Conservation (phyloP, 139 green algal species). For the Edaphochlamys debaryana region DNA sequence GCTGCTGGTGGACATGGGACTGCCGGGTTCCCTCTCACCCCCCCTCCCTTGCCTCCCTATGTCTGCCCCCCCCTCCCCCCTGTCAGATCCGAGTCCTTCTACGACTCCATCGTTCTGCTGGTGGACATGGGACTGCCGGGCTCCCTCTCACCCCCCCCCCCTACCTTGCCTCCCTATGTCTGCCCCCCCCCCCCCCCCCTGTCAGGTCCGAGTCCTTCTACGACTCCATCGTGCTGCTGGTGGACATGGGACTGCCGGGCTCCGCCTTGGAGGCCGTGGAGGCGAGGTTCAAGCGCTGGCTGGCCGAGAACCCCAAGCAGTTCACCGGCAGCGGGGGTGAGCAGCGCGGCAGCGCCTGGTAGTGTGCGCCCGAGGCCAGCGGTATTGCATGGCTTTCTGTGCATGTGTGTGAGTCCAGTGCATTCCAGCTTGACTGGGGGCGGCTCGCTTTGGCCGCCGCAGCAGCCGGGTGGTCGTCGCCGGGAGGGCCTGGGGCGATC, state of each 20-base stretch:
- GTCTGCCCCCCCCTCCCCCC: too few species aligned
- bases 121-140: constrained; percentile 55
- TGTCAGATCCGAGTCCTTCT: constrained; percentile 51
- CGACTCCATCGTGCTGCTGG: constrained; percentile 56
- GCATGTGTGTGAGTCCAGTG: too few species aligned
- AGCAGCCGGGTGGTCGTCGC: too few species aligned
- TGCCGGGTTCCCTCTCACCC: constrained; percentile 23
- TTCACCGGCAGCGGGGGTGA: constrained; percentile 17
- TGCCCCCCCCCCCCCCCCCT: too few species aligned
- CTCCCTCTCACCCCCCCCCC: neutral
- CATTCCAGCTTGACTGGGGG: neutral
- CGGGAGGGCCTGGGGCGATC: too few species aligned
- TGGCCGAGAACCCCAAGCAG: constrained; percentile 43
- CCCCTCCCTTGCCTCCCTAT: neutral
- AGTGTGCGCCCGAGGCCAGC: too few species aligned
- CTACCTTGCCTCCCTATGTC: neutral
- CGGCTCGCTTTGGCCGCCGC: too few species aligned
- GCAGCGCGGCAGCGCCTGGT: neutral
- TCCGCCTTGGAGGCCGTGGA: constrained; percentile 55
- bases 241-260: constrained; percentile 54
- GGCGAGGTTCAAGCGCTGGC: constrained; percentile 40
- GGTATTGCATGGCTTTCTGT: too few species aligned
- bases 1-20: constrained; percentile 59
- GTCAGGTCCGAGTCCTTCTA: constrained; percentile 51
- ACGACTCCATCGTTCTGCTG: constrained; percentile 56